phyloP scores from a whole-genome alignment of 2,329 filamentous ascomycete genomes.

The Arthroderma uncinatum region DNA sequence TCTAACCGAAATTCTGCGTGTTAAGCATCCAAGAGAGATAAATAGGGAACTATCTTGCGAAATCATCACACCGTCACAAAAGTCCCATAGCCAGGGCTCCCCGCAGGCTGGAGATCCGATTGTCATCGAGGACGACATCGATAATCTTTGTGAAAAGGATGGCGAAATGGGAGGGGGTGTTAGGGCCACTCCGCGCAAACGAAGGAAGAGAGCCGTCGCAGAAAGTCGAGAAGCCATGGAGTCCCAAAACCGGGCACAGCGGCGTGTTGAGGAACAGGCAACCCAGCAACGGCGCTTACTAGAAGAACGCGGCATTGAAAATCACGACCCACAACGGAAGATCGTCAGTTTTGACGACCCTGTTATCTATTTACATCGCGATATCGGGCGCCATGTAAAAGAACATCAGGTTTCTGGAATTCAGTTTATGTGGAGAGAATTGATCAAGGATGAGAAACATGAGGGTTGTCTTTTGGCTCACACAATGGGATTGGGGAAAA shows the following conservation, averaged over 20 bases:
- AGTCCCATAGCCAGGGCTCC: not conserved
- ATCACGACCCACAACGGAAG: conserved; percentile 36
- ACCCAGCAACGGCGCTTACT: conserved; percentile 35
- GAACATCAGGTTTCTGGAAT: conserved; percentile 71
- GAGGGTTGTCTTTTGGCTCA: conserved; percentile 77
- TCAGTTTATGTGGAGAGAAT: conserved; percentile 78
- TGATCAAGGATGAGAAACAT: conserved; percentile 51
- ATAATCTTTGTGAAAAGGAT: not conserved
- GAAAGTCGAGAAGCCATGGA: conserved; percentile 42
- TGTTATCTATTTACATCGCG: conserved; percentile 45
- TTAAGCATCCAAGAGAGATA: not conserved
- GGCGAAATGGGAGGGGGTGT: not conserved
- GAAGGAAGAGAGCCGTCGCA: conserved; percentile 38
- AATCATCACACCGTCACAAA: not conserved
- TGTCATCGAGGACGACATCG: not conserved
- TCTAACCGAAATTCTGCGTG: conserved; percentile 19
- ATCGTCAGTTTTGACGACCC: conserved; percentile 36
- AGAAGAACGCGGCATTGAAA: conserved; percentile 23
- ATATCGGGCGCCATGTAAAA: conserved; percentile 58
- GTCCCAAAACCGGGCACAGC: conserved; percentile 45
- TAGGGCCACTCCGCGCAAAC: conserved; percentile 32
- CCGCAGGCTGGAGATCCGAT: not conserved
- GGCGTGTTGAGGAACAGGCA: conserved; percentile 46
- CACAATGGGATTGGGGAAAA: conserved; percentile 87
- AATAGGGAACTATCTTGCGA: not conserved